Conservation (phyloP, 305 asterid genomes). For the Fraxinus angustifolia region DNA sequence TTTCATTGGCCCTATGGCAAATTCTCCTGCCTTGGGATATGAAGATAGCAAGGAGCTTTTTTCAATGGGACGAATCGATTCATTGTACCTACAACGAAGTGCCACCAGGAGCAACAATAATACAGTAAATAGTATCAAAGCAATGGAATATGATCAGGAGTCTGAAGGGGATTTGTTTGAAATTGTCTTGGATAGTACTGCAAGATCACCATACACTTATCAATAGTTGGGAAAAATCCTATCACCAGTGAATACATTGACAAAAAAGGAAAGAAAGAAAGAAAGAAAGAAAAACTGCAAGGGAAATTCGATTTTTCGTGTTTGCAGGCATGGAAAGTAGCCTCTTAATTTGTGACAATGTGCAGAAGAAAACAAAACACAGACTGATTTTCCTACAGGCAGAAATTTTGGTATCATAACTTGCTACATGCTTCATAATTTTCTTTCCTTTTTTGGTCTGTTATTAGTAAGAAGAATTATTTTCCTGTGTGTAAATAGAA, state of each 20-base stretch:
- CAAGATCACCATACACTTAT: slow-evolving; percentile 44
- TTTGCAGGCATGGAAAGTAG: background rate
- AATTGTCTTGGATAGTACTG: slow-evolving; percentile 57
- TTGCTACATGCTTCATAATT: background rate
- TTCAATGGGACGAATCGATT: slow-evolving; percentile 83
- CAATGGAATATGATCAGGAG: slow-evolving; percentile 59
- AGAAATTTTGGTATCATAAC: background rate
- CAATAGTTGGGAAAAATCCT: slow-evolving; percentile 13
- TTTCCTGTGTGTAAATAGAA: background rate
- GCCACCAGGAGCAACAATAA: slow-evolving; percentile 50
- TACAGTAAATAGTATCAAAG: slow-evolving; percentile 46
- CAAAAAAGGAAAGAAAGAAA: background rate
- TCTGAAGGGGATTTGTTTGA: slow-evolving; percentile 84
- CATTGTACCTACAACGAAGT: slow-evolving; percentile 53
- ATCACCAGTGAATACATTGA: background rate
- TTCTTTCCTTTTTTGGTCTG: background rate
- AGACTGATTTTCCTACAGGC: background rate
- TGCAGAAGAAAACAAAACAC: background rate
- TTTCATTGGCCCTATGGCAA: slow-evolving; percentile 39
- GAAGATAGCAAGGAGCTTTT: slow-evolving; percentile 79
- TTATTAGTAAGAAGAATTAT: background rate
- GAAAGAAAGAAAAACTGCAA: background rate
- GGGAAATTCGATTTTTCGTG: background rate
- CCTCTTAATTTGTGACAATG: slow-evolving; percentile 11
- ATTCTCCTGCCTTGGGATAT: slow-evolving; percentile 44